Conservation (phyloP, 768 basidiomycete genomes). For the Clitopilus passeckerianus region DNA sequence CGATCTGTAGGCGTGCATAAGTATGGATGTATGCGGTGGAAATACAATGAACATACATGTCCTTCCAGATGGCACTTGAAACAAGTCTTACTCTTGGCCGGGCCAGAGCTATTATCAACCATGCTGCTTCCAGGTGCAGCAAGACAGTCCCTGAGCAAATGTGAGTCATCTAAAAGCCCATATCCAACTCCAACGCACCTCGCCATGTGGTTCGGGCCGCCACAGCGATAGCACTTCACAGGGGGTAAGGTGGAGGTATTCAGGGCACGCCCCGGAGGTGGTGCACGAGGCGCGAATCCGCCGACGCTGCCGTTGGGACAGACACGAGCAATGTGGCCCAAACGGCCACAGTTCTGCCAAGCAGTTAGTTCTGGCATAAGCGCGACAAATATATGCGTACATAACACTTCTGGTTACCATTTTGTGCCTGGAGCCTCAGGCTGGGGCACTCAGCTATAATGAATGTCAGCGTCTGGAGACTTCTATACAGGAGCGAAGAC, state of each 20-base stretch:
- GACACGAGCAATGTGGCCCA: conserved; percentile 76
- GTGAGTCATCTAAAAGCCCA: conserved; percentile 1
- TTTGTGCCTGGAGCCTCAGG: conserved; percentile 60
- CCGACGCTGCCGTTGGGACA: conserved; percentile 52
- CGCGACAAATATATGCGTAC: conserved; percentile 35
- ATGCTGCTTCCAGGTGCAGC: conserved; percentile 59
- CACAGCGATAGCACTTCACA: conserved; percentile 87
- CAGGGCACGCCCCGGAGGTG: conserved; percentile 70
- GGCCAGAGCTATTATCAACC: conserved; percentile 35
- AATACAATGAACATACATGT: conserved; percentile 51
- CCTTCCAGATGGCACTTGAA: conserved; percentile 88
- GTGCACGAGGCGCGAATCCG: conserved; percentile 61
- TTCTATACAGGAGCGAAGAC: background rate
- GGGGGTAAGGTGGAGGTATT: conserved; percentile 76
- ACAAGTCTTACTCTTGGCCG: conserved; percentile 72
- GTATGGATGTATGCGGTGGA: background rate
- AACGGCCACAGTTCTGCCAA: conserved; percentile 64
- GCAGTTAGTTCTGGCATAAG: conserved; percentile 1
- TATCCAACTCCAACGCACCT: conserved; percentile 33
- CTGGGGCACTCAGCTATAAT: conserved; percentile 73
- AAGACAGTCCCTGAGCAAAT: conserved; percentile 64
- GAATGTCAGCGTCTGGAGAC: conserved; percentile 1
- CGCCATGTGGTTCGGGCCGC: conserved; percentile 85
- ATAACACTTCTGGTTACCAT: conserved; percentile 77
- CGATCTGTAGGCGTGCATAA: conserved; percentile 37